Evolutionary conservation across 106 monocot genomes (phyloP).

Genomic region (Apostasia ramifera): DNA sequence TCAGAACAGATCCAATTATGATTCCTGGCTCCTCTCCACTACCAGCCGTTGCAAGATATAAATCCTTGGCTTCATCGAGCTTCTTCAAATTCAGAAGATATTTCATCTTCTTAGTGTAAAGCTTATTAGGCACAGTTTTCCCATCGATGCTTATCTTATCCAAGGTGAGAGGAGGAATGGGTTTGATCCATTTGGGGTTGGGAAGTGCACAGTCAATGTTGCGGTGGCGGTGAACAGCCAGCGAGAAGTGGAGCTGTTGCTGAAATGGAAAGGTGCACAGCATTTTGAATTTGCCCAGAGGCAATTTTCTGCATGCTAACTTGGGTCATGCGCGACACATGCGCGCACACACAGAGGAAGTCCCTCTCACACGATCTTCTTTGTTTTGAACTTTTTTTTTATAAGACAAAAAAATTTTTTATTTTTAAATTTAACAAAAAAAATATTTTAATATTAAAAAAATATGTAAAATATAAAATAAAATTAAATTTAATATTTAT

Average conservation of each 20-base stretch:
- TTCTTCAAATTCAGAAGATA: constrained; percentile 21
- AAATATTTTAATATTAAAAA: too few species aligned
- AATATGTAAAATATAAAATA: too few species aligned
- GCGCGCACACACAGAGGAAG: too few species aligned
- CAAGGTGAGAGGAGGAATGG: neutral
- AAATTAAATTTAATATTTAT: too few species aligned
- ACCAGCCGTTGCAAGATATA: constrained; percentile 17
- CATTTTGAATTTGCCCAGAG: neutral
- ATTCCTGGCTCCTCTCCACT: constrained; percentile 26
- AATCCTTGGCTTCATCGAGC: constrained; percentile 25
- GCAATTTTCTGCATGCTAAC: too few species aligned
- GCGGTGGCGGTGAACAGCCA: neutral
- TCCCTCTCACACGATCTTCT: too few species aligned
- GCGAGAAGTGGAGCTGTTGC: neutral
- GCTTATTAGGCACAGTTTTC: neutral
- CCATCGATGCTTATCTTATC: neutral
- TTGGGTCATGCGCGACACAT: too few species aligned
- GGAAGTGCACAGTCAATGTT: neutral
- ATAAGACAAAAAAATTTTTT: too few species aligned
- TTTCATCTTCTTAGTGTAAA: constrained; percentile 21
- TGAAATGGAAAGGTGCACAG: neutral
- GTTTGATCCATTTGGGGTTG: neutral
- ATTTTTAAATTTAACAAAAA: too few species aligned
- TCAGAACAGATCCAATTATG: constrained; percentile 42
- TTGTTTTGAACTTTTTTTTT: too few species aligned